Evolutionary conservation across 2,329 filamentous ascomycete species (phyloP).

Genomic region (Balansia obtecta): DNA sequence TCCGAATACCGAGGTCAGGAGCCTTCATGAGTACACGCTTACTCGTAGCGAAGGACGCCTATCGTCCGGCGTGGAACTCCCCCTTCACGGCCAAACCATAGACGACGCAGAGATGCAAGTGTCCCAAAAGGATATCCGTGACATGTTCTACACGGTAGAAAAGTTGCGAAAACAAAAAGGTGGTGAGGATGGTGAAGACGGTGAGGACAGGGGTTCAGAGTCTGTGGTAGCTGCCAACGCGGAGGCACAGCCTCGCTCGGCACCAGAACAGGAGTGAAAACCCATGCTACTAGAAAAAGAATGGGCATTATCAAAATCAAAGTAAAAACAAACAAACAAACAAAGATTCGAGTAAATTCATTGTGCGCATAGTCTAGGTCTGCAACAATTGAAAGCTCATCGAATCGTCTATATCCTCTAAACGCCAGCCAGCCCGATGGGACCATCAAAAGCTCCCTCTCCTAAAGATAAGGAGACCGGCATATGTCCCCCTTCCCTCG

Average conservation of each 20-base stretch:
- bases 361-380: constrained; percentile 12
- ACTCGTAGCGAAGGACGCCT: constrained; percentile 20
- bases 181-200: constrained; percentile 13
- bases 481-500: constrained; percentile 5
- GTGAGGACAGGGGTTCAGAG: constrained; percentile 5
- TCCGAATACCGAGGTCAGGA: constrained; percentile 15
- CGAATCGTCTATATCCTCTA: constrained; percentile 27
- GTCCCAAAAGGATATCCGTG: constrained; percentile 24
- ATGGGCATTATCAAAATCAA: no score
- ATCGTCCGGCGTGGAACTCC: constrained; percentile 15
- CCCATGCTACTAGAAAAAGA: neutral
- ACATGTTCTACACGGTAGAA: constrained; percentile 33
- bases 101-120: constrained; percentile 24
- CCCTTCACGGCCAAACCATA: constrained; percentile 9
- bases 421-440: constrained; percentile 24
- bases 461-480: constrained; percentile 5
- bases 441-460: constrained; percentile 16
- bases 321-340: neutral
- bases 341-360: constrained; percentile 4
- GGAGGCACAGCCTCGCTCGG: neutral
- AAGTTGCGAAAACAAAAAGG: constrained; percentile 32
- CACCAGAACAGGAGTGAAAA: neutral
- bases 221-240: neutral
- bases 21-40: constrained; percentile 19
- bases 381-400: constrained; percentile 18